A percentile compares a stretch with the other conserved stretches of the same genome.
phyloP scores from a whole-genome alignment of 306 rosid genomes.

The Cucumis cinereus region DNA sequence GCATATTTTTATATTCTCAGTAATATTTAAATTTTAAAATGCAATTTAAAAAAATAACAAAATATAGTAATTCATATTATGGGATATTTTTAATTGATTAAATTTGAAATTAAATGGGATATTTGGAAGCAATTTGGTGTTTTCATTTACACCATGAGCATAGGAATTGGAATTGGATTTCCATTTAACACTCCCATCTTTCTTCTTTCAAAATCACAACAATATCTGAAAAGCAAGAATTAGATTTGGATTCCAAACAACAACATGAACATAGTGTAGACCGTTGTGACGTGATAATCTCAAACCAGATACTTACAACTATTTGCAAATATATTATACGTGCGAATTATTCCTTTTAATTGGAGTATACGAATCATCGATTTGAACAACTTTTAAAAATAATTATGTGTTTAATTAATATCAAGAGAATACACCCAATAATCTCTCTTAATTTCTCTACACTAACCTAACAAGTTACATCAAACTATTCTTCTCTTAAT shows the following conservation, averaged over 20 bases:
- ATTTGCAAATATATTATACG: background rate
- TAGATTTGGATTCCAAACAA: background rate
- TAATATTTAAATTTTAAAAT: no score
- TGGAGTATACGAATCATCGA: background rate
- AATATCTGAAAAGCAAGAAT: background rate
- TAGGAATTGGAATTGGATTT: background rate
- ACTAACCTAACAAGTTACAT: background rate
- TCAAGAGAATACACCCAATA: background rate
- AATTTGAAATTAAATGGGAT: no score
- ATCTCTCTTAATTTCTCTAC: background rate
- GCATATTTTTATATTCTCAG: no score
- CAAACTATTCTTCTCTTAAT: background rate
- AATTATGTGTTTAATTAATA: no score
- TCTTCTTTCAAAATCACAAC: background rate
- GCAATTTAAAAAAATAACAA: no score
- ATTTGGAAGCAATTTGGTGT: no score
- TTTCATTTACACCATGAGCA: no score
- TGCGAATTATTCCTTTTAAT: background rate
- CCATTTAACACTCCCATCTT: background rate
- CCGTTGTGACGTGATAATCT: background rate
- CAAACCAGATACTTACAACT: background rate
- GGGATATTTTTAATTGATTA: no score
- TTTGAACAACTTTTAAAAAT: background rate
- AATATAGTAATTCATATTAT: no score
- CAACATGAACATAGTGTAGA: no score